Percentiles rank a stretch among this genome's conserved stretches.
Evolutionary conservation across 306 rosid species (phyloP).

Genomic region (Trichosanthes truncata): DNA sequence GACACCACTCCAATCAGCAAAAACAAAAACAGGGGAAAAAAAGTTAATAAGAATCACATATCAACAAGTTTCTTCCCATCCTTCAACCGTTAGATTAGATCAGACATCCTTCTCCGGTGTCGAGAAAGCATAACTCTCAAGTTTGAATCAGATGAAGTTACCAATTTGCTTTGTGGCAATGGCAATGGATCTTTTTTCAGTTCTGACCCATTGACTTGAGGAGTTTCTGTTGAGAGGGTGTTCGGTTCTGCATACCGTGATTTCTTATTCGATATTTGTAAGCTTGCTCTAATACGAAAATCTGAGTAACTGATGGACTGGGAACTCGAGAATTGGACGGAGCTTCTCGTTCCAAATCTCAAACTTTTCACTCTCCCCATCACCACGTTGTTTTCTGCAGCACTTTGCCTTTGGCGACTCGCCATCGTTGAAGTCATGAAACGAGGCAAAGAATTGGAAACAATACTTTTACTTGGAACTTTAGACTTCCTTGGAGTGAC

Average conservation of each 20-base stretch:
- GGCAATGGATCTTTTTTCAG: constrained; percentile 24
- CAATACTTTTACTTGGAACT: constrained; percentile 23
- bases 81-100: constrained; percentile 31
- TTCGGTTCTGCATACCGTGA: constrained; percentile 39
- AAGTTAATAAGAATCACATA: not conserved
- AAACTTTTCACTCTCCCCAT: constrained; percentile 32
- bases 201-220: constrained; percentile 41
- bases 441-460: constrained; percentile 56
- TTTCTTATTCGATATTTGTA: constrained; percentile 39
- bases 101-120: constrained; percentile 84
- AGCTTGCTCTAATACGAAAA: constrained; percentile 41
- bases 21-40: not conserved
- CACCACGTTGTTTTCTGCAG: constrained; percentile 40
- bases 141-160: constrained; percentile 57
- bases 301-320: constrained; percentile 62
- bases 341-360: constrained; percentile 41
- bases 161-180: constrained; percentile 34
- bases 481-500: constrained; percentile 35
- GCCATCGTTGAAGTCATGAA: constrained; percentile 93
- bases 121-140: constrained; percentile 33
- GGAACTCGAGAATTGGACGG: constrained; percentile 63
- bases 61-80: not conserved
- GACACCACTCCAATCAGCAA: not conserved
- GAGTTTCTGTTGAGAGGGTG: constrained; percentile 30
- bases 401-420: constrained; percentile 73